Conservation (phyloP, 1,284 basidiomycete genomes). For the Cystobasidium sp. region DNA sequence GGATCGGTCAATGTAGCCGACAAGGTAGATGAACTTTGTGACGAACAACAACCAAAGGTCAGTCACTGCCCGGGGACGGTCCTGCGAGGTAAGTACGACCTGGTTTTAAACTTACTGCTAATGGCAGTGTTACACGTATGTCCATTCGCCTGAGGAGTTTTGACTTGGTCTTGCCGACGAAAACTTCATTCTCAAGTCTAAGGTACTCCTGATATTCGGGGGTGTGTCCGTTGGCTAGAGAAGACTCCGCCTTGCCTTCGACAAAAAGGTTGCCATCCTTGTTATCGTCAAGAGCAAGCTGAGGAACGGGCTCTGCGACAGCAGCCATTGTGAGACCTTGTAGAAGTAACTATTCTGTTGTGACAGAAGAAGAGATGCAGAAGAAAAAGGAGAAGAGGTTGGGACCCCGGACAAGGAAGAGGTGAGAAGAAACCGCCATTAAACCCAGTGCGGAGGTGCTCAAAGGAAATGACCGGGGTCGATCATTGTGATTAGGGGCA, state of each 20-base stretch:
- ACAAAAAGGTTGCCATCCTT: conserved; percentile 23
- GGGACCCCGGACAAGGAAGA: conserved; percentile 3
- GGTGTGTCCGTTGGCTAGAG: conserved; percentile 14
- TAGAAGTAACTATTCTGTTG: background rate
- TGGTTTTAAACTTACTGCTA: background rate
- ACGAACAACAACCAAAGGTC: background rate
- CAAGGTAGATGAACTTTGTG: conserved; percentile 24
- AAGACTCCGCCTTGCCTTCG: conserved; percentile 19
- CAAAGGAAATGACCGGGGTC: no score
- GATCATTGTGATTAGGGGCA: no score
- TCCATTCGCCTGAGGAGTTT: conserved; percentile 32
- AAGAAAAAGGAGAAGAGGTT: conserved; percentile 11
- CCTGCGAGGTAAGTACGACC: background rate
- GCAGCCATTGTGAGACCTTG: conserved; percentile 10
- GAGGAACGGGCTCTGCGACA: conserved; percentile 25
- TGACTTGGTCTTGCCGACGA: conserved; percentile 28
- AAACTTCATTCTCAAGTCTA: conserved; percentile 36
- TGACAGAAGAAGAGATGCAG: background rate
- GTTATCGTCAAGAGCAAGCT: conserved; percentile 7
- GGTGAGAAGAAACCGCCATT: no score
- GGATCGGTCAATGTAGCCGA: conserved; percentile 34
- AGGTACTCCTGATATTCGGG: conserved; percentile 32
- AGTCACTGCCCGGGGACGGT: no score
- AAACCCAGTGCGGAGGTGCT: no score
- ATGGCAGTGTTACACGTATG: conserved; percentile 23